Conservation (phyloP, 1,284 basidiomycete species). For the Rhodotorula sp. region DNA sequence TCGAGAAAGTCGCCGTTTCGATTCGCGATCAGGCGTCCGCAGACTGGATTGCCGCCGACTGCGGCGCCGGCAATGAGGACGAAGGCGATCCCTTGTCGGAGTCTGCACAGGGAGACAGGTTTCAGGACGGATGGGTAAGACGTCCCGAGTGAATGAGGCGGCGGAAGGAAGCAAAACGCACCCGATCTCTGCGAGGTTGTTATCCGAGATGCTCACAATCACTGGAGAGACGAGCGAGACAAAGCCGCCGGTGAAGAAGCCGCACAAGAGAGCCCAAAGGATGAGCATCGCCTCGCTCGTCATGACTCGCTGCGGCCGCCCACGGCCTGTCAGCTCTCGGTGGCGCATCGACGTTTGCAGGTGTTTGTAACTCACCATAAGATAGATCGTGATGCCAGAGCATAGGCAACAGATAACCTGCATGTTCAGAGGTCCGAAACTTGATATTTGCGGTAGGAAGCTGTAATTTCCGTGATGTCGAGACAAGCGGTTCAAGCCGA, state of each 20-base stretch:
- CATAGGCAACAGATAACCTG: conserved; percentile 13
- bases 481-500: neutral
- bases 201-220: conserved; percentile 14
- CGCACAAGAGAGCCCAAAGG: conserved; percentile 45
- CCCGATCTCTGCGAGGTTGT: conserved; percentile 25
- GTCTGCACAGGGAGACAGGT: neutral
- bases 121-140: too few relatives aligned
- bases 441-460: neutral
- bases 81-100: conserved; percentile 28
- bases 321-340: neutral
- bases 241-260: conserved; percentile 39
- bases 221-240: conserved; percentile 25
- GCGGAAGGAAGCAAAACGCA: neutral
- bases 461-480: too few relatives aligned
- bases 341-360: neutral
- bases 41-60: conserved; percentile 47
- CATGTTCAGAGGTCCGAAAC: conserved; percentile 1
- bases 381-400: conserved; percentile 2
- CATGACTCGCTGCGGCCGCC: neutral
- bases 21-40: conserved; percentile 44
- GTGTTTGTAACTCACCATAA: neutral
- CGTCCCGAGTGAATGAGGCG: too few relatives aligned
- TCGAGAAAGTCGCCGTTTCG: conserved; percentile 40
- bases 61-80: conserved; percentile 43
- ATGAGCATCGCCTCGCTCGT: neutral